Evolutionary conservation across 2,329 filamentous ascomycete species (phyloP), one percentile per base, ranked within the genome.

Genomic region (Fusarium pseudocircinatum): DNA sequence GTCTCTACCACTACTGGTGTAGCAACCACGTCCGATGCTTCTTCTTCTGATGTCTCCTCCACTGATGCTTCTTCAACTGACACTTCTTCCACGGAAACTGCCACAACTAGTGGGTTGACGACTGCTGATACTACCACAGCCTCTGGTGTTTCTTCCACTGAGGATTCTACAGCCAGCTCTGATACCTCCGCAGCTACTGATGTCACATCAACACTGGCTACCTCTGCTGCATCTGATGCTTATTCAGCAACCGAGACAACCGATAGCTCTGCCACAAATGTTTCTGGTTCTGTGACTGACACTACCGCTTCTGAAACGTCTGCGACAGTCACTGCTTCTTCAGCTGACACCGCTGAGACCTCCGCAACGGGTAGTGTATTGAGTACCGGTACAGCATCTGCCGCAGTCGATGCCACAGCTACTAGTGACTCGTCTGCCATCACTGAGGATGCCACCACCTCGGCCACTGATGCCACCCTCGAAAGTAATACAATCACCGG

Each of bases 231-330:
- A 20, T 32, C 52, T 16, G 50, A 65, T 40, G 36, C 26, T 14
- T 34, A 64, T 36, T 64, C 50, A 20, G 43, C 43, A 18, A 34
- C 42, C 18, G 60, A 74, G 37, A 71, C 71, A 36, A 73, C 73
- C 46, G 74, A 63, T 49, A 56, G 61, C 26, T 75, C 75, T 37
- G 67, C 69, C 26, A 75, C 75, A 42, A 72, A 68, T 34, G 54
- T 56, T 49, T 63, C 49, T 20, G 60, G 56, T 8, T 69, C 75
- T 28, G 59, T 67, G 28, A 57, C 62, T 14, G 47, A 34, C 7
- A 52, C 26, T 42, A 42, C 58, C 7, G 18, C 54, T 47, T 42
- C 57, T 22, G 54, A 58, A 32, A 40, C 34, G 20, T 67, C 64
- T 34, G n/a, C 56, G 6, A 53, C 46, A 20, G 44, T 22, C n/a